Percentiles rank a stretch among this genome's conserved stretches.
These are phyloP conservation scores for Polyporus tsugae DNA, from an alignment of 1,284 basidiomycete species.

Conservation along the genomic window DNA sequence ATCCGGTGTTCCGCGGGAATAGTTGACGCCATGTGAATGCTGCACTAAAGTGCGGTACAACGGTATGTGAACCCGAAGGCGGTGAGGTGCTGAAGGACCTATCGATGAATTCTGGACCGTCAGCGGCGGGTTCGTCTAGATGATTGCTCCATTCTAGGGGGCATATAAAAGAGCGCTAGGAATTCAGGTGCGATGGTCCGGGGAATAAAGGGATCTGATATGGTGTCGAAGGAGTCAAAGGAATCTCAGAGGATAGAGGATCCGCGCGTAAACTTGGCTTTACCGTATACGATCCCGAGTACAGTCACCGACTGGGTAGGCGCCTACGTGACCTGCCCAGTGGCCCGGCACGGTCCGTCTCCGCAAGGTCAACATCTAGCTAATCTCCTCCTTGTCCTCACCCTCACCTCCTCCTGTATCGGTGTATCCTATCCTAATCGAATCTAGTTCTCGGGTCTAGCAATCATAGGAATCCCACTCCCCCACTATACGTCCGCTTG, in stretches of 20 bases:
- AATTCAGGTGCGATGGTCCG: slow-evolving; percentile 8
- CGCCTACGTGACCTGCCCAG: too few relatives aligned
- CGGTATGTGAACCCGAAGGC: not conserved
- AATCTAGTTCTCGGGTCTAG: too few relatives aligned
- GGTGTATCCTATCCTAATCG: too few relatives aligned
- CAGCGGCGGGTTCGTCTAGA: not conserved
- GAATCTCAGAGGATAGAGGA: not conserved
- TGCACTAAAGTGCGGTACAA: not conserved
- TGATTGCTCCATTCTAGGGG: slow-evolving; percentile 16
- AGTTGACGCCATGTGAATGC: not conserved
- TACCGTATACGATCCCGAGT: too few relatives aligned
- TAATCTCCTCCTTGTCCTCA: too few relatives aligned
- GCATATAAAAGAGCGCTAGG: slow-evolving; percentile 14
- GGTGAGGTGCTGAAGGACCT: not conserved
- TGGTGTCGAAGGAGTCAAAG: not conserved
- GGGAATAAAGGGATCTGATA: not conserved
- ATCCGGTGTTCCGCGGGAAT: not conserved
- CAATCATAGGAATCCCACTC: too few relatives aligned
- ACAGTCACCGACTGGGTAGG: too few relatives aligned
- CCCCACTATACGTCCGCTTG: too few relatives aligned
- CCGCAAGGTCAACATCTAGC: too few relatives aligned
- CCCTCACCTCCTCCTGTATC: too few relatives aligned
- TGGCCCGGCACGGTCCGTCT: too few relatives aligned
- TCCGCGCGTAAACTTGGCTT: too few relatives aligned
- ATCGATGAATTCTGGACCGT: slow-evolving; percentile 3